Base-by-base conservation (phyloP, 1,284 basidiomycete species). In the Boletus mariae region DNA sequence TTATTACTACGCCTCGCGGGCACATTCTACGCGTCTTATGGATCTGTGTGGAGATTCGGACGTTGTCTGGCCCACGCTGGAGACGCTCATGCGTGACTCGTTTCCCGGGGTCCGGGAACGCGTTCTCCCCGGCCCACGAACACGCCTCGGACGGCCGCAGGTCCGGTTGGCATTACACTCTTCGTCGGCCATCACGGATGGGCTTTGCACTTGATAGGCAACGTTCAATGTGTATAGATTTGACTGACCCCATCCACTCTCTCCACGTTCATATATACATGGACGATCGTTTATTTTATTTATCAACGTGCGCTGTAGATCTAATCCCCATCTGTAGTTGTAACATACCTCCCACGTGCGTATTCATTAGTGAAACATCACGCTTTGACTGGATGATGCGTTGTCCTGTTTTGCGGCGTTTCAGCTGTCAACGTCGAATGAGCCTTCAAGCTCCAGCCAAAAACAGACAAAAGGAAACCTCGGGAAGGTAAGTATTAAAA, bases 1-100 rank as follows among this genome's bases (percentile, higher is more conserved):
- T 17, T 75, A 83, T 46, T 91, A 94, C 71, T 97, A 91, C 68
- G 66, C 78, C 17, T 68, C 64, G 3, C 61, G 67, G 2, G 66
- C 67, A 8, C 58, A 69, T 49, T 63, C 60, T 6, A 66, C 66
- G 26, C 64, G 64, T 32, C 57, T 66, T 9, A 17, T 69, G 25
- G 56, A 67, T 46, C 43, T 66, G 20, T 51, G 29, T 8, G 66
- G 67, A 9, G 62, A 66, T 48, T 57, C 66, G 37, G 61, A 68
- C 11, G n/a, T 46, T 15, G 3, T 67, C 13, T 61, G 60, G 66
- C 64, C 66, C 5, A 15, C 43, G 4, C 29, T 66, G 7, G 67
- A 69, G 8, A 44, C 42, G 35, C 35, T 59, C 40, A 17, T 68
- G 12, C 56, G 49, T n/a, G 41, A 52, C 5, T 68, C 57, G 5